These are phyloP conservation scores for Nidularia sp. DNA, from an alignment of 768 basidiomycete species.

Conservation along the genomic window DNA sequence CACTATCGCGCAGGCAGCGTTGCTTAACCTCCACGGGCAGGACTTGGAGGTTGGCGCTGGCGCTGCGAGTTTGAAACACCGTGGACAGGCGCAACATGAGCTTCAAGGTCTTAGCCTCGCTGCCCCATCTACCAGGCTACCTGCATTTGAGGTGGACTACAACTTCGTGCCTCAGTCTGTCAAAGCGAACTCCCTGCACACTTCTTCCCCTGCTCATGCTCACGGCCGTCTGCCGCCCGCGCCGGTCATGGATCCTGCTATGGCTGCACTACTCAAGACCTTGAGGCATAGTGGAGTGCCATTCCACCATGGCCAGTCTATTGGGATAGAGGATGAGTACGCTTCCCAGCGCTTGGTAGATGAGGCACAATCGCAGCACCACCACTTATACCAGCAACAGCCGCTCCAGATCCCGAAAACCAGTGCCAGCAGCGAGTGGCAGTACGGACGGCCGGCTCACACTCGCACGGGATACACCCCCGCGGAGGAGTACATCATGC, in stretches of 20 bases:
- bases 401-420: neutral
- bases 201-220: conserved; percentile 3
- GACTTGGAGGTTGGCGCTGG: conserved; percentile 33
- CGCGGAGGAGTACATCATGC: conserved; percentile 66
- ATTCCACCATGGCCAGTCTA: conserved; percentile 7
- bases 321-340: no score
- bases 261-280: conserved; percentile 33
- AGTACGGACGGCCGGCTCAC: conserved; percentile 14
- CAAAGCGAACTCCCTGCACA: neutral
- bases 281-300: conserved; percentile 17
- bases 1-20: conserved; percentile 74
- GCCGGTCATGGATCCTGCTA: conserved; percentile 26
- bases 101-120: neutral
- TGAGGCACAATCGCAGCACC: conserved; percentile 6
- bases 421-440: neutral
- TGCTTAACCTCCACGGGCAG: conserved; percentile 72
- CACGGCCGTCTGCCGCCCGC: conserved; percentile 3
- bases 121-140: neutral
- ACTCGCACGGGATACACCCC: conserved; percentile 59
- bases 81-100: neutral
- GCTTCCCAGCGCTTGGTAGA: conserved; percentile 5
- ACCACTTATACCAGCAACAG: conserved; percentile 2
- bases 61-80: conserved; percentile 4
- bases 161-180: conserved; percentile 24
- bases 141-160: conserved; percentile 32